Base-by-base conservation (phyloP, 1,284 basidiomycete species). In the Anthracocystis panici-leucophaei region DNA sequence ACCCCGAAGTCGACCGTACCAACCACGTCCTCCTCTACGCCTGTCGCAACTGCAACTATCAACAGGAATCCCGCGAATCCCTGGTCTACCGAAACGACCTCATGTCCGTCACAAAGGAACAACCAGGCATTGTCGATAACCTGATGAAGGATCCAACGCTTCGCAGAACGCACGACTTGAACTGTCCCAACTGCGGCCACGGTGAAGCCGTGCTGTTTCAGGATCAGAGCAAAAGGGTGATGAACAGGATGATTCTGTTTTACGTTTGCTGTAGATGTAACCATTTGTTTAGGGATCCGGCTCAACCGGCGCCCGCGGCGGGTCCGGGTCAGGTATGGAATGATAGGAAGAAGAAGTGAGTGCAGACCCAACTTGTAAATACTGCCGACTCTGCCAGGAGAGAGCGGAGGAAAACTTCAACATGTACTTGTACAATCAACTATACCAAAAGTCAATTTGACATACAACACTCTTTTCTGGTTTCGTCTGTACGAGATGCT, bases 71-170 rank as follows among this genome's bases (percentile, higher is more conserved):
- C 16, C 90, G 92, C 23, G 93, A 94, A 86, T 92, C 91, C 79
- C 92, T 93, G 78, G 95, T 98, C 11, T 99, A 96, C 86, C 88
- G 91, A 82, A 97, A 99, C 75, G 96, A 98, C 87, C 86, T 98
- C 87, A 88, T 97, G 83, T 96, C 93, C 0, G 92, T 96, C 27
- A 94, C 82, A 92, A 79, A 95, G 94, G 87, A 96, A 95, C 87
- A 93, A 95, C 87, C 93, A 4, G 96, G 96, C 56, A 92, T 97
- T 31, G 95, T 93, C 2, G 91, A 91, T 35, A 94, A 97, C 85
- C 87, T 99, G 11, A 92, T 92, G 61, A 89, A 92, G 45, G 96
- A 99, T 84, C 93, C 95, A 14, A 97, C 96, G 11, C 87, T 99
- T 85, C 60, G 77, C 1, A 58, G 83, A 21, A 83, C 77, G 20